Percentiles rank a stretch among this genome's conserved stretches.
Conservation (phyloP, 768 basidiomycete genomes). For the Panaeolus papilionaceus region DNA sequence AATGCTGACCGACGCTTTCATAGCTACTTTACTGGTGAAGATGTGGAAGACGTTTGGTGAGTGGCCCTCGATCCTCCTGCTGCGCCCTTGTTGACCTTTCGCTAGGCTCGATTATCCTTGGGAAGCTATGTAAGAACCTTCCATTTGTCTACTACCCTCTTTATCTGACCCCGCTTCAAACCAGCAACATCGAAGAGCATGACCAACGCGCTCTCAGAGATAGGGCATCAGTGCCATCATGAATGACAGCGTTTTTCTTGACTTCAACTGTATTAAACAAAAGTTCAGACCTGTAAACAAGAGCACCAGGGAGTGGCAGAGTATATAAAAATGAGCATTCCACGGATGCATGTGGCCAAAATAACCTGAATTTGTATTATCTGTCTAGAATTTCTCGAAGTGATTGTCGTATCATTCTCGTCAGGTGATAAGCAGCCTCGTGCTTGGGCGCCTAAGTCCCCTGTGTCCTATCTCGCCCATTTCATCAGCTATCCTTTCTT, state of each 20-base stretch:
- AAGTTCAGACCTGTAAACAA: background rate
- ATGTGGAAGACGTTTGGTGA: slow-evolving; percentile 33
- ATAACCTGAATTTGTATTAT: slow-evolving; percentile 8
- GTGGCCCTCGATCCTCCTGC: background rate
- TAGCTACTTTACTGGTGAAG: slow-evolving; percentile 67
- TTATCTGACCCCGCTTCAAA: background rate
- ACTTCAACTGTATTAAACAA: background rate
- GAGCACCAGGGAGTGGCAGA: background rate
- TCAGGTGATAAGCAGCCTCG: slow-evolving; percentile 7
- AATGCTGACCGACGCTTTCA: slow-evolving; percentile 4
- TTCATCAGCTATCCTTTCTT: background rate
- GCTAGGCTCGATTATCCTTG: slow-evolving; percentile 85
- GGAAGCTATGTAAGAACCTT: slow-evolving; percentile 67
- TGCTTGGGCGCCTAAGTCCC: background rate
- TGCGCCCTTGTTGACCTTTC: slow-evolving; percentile 8
- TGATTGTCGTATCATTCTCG: background rate
- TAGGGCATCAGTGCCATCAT: background rate
- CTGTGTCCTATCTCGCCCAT: background rate
- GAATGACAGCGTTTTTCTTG: background rate
- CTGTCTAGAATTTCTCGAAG: background rate
- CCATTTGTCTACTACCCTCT: slow-evolving; percentile 13
- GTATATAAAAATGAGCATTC: background rate
- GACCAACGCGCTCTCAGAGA: background rate
- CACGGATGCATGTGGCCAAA: background rate
- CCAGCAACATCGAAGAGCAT: slow-evolving; percentile 11